Evolutionary conservation across 371 early-diverging fungal genomes (phyloP).

Genomic region (Mycotypha africana): DNA sequence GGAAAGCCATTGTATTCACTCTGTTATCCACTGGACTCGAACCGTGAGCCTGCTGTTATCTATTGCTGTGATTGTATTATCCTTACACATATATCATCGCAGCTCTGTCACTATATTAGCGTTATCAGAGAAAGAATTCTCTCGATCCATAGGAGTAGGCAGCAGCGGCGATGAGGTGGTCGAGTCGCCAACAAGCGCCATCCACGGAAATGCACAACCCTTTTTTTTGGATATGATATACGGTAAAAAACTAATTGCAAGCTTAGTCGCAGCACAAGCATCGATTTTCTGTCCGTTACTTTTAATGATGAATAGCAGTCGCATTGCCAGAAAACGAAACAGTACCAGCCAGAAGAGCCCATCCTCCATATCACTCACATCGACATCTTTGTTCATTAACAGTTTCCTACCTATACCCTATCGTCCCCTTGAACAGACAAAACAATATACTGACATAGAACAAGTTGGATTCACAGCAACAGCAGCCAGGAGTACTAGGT

Average conservation of each 20-base stretch:
- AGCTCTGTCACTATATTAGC: conserved; percentile 8
- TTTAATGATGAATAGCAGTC: conserved; percentile 7
- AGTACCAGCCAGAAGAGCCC: no score
- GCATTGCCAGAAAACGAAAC: no score
- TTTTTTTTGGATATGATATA: no score
- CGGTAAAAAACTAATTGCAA: no score
- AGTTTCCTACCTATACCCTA: no score
- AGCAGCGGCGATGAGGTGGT: not conserved
- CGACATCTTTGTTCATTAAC: no score
- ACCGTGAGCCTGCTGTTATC: conserved; percentile 7
- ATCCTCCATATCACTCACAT: no score
- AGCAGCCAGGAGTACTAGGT: no score
- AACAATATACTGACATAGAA: no score
- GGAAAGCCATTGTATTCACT: no score
- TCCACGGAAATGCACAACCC: conserved; percentile 17
- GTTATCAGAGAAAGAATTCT: conserved; percentile 3
- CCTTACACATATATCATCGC: conserved; percentile 9
- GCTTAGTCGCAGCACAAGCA: conserved; percentile 27
- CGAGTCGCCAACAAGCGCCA: conserved; percentile 5
- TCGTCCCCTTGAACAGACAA: no score
- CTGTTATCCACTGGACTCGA: conserved; percentile 10
- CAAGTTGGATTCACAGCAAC: conserved; percentile 3
- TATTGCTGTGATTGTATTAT: conserved; percentile 8
- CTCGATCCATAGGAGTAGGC: no score
- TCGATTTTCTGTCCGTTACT: conserved; percentile 25